Conservation (phyloP, 306 rosid species). For the Fagus sylvatica region DNA sequence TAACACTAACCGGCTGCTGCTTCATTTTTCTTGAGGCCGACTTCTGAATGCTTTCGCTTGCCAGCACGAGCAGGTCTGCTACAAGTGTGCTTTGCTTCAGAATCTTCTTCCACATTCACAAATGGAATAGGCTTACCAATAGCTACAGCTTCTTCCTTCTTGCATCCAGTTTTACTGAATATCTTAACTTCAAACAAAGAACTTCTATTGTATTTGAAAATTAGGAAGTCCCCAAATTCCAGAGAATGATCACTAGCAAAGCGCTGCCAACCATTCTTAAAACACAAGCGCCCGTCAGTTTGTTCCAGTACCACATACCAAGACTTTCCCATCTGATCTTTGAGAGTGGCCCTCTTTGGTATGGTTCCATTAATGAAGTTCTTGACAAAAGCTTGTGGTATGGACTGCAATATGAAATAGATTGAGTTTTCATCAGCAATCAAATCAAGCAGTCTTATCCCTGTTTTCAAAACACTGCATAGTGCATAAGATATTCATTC, state of each 20-base stretch:
- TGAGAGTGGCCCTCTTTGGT: constrained; percentile 16
- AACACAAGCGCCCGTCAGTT: constrained; percentile 2
- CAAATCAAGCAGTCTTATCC: background rate
- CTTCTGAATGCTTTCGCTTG: background rate
- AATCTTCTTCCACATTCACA: constrained; percentile 2
- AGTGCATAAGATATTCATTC: background rate
- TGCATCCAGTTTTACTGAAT: constrained; percentile 6
- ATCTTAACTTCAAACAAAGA: background rate
- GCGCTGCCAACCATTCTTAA: constrained; percentile 25
- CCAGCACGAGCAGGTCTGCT: background rate
- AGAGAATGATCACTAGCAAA: constrained; percentile 25
- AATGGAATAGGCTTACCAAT: background rate
- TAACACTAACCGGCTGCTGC: background rate
- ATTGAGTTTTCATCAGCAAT: background rate
- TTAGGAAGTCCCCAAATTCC: constrained; percentile 20
- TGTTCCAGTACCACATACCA: constrained; percentile 30
- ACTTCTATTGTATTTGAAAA: constrained; percentile 15
- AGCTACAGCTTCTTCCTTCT: background rate
- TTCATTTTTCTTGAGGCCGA: background rate
- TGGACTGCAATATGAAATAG: constrained; percentile 9
- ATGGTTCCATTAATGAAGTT: constrained; percentile 1
- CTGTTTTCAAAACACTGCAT: background rate
- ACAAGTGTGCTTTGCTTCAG: background rate
- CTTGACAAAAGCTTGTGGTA: constrained; percentile 28
- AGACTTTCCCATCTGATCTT: constrained; percentile 22